Conservation (phyloP, 805 yeast genomes). For the Komagataella pseudopastoris region DNA sequence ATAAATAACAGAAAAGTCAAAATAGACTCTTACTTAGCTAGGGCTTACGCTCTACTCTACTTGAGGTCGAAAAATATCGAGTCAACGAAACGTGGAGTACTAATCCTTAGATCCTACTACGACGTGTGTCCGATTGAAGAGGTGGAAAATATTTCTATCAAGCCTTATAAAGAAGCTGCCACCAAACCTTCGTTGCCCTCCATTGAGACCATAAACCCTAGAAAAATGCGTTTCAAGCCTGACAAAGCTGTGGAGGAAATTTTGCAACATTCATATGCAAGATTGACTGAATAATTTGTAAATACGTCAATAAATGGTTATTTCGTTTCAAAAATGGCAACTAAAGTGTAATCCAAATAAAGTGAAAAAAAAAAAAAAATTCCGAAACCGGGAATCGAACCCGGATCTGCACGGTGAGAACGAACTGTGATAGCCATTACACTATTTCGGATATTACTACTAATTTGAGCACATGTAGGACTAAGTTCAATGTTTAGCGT, state of each 20-base stretch:
- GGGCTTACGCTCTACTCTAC: background rate
- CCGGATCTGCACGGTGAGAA: conserved; percentile 1
- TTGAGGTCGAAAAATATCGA: background rate
- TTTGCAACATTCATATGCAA: background rate
- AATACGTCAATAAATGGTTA: background rate
- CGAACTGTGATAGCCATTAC: conserved; percentile 1
- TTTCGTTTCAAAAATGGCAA: background rate
- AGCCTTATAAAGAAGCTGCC: background rate
- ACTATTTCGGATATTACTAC: background rate
- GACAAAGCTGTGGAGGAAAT: background rate
- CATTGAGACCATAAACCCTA: background rate
- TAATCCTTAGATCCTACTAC: background rate
- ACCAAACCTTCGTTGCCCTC: background rate
- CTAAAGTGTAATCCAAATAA: background rate
- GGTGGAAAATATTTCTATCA: background rate
- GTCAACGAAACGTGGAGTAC: background rate
- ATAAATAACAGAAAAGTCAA: background rate
- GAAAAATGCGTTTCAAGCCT: background rate
- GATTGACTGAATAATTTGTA: background rate
- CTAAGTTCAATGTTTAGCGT: no score
- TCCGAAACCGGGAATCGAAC: conserved; percentile 1
- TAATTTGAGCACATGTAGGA: no score
- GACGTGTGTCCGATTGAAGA: background rate
- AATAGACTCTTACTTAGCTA: background rate
- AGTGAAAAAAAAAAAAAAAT: background rate